Conservation (phyloP, 805 yeast species). For the Saturnispora galanensis region DNA sequence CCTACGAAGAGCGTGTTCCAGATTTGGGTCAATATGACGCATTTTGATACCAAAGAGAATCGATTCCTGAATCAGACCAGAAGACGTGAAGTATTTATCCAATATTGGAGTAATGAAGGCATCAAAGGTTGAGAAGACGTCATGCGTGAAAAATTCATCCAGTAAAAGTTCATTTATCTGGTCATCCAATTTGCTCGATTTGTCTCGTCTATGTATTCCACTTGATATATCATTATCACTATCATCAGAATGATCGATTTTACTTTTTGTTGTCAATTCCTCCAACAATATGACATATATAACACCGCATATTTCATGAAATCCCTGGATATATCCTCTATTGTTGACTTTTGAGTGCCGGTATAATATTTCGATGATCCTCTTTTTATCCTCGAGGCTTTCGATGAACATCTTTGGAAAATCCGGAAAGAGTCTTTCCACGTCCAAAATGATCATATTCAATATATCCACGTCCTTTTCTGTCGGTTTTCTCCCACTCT, state of each 20-base stretch:
- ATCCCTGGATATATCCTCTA: conserved; percentile 37
- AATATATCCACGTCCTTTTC: conserved; percentile 31
- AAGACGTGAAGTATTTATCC: conserved; percentile 31
- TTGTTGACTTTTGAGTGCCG: conserved; percentile 40
- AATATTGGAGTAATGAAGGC: conserved; percentile 29
- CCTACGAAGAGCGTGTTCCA: conserved; percentile 10
- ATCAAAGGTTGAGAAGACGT: conserved; percentile 31
- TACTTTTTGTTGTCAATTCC: conserved; percentile 26
- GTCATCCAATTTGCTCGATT: conserved; percentile 20
- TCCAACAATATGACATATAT: conserved; percentile 31
- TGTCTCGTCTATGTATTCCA: neutral
- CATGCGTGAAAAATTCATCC: conserved; percentile 23
- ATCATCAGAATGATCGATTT: conserved; percentile 20
- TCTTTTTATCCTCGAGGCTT: conserved; percentile 17
- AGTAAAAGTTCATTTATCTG: conserved; percentile 33
- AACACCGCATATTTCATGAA: conserved; percentile 45
- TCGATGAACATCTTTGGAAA: conserved; percentile 24
- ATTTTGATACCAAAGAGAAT: conserved; percentile 37
- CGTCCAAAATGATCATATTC: conserved; percentile 37
- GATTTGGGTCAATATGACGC: conserved; percentile 35
- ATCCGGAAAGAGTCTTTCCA: conserved; percentile 43
- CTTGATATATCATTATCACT: conserved; percentile 8
- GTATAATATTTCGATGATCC: conserved; percentile 35
- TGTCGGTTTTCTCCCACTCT: neutral
- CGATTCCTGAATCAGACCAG: conserved; percentile 34